Base-by-base conservation (phyloP, 306 rosid species). In the Rubus parviflorus region DNA sequence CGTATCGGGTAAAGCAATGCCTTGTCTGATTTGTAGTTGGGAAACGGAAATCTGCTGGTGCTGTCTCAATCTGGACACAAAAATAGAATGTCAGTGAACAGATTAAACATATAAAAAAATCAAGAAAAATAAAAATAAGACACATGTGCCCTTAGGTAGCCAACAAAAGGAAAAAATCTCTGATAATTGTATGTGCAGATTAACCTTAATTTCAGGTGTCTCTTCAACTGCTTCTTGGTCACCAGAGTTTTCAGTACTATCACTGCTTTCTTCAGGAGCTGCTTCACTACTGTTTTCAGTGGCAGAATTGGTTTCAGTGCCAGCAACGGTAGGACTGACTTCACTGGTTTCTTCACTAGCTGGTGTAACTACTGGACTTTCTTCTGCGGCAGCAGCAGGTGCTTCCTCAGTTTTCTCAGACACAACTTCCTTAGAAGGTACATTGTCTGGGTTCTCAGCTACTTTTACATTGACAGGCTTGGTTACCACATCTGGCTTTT, bases 1-100 rank as follows among this genome's bases (percentile, higher is more conserved):
- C 56, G 49, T 95, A 92, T 68, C 97, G 93, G 72, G 99, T 95
- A 76, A 95, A 95, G 86, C 99, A 95, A 87, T 95, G 99, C 92
- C 97, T 92, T 10, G 97, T 89, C 81, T 92, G 99, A 81, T 95
- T 95, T 47, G 99, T 95, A 52, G 97, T 95, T 69, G 99, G 99
- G 76, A 95, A 95, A 42, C 99, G 97, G 81, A 92, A 95, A 83
- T 95, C 99, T 23, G 73, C 96, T 7, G 99, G 99, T 30, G 97
- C 99, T 19, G 99, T 92, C 80, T 92, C 97, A 73, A 95, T 93
- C 99, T 95, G 89, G 78, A 86, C 77, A 90, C 4, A 63, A 82
- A 72, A 76, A 42, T 51, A 14, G 43, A 69, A 75, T 47, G 61
- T 48, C 65, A 51, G 56, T 74, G 54, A 85, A 63, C 73, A 75